Percentiles rank a stretch among this genome's conserved stretches.
Evolutionary conservation across 208 protist species (phyloP).

Genomic region (Trichomonas vaginalis): DNA sequence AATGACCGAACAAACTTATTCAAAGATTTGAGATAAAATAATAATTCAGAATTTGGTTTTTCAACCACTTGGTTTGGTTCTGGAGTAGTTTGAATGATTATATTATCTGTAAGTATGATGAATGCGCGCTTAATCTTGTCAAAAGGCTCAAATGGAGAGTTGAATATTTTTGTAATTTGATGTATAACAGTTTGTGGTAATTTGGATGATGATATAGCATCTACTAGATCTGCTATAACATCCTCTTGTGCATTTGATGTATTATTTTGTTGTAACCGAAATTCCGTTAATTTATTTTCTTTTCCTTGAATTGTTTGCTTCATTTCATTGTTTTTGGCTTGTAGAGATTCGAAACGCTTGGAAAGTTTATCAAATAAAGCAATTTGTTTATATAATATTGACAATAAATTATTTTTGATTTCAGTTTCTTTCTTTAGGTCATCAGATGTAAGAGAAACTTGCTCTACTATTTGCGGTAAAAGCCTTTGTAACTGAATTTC

Average conservation of each 20-base stretch:
- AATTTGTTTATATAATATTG: not conserved
- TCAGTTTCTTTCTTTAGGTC: not conserved
- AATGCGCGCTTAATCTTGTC: not conserved
- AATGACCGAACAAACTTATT: not conserved
- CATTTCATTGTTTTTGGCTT: not conserved
- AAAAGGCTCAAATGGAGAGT: not conserved
- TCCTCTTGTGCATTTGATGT: not conserved
- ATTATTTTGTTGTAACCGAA: not conserved
- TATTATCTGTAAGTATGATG: not conserved
- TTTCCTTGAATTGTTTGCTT: not conserved
- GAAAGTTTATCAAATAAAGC: not conserved
- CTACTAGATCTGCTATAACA: not conserved
- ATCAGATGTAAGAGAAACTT: not conserved
- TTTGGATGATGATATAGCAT: not conserved
- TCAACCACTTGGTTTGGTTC: not conserved
- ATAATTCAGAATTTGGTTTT: not conserved
- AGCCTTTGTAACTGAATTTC: not conserved
- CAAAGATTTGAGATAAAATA: not conserved
- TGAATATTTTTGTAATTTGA: not conserved
- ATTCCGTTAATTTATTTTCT: too few species aligned
- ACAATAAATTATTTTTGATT: not conserved
- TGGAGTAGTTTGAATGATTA: not conserved
- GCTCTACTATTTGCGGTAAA: not conserved
- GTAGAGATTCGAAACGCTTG: not conserved
- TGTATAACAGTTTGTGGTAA: not conserved